phyloP scores from a whole-genome alignment of 495 filamentous ascomycete genomes.

The Chaetomium cochliodes region DNA sequence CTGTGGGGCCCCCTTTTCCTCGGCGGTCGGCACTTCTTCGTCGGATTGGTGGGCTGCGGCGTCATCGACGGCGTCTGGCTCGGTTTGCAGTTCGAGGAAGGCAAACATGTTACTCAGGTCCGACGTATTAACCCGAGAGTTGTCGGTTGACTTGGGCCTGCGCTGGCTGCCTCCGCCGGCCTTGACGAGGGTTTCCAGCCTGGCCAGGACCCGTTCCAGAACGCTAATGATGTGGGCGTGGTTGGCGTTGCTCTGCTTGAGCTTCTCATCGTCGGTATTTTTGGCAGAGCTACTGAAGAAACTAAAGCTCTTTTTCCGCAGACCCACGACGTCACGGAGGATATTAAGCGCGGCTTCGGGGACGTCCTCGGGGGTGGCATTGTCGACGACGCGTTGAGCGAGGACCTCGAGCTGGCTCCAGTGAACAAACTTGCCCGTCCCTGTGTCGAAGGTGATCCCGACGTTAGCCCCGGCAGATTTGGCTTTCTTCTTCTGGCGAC shows the following conservation, averaged over 20 bases:
- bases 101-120: conserved; percentile 36
- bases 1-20: conserved; percentile 7
- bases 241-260: conserved; percentile 27
- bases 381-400: conserved; percentile 25
- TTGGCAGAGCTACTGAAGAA: conserved; percentile 27
- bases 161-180: not conserved
- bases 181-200: conserved; percentile 24
- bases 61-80: conserved; percentile 9
- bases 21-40: not conserved
- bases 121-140: conserved; percentile 3
- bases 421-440: conserved; percentile 22
- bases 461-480: conserved; percentile 5
- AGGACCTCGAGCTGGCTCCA: conserved; percentile 30
- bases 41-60: conserved; percentile 16
- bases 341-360: conserved; percentile 30
- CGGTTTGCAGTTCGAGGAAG: conserved; percentile 27
- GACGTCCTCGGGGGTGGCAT: conserved; percentile 28
- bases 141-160: conserved; percentile 1
- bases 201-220: conserved; percentile 30
- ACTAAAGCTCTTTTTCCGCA: conserved; percentile 31
- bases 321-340: conserved; percentile 32
- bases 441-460: not conserved
- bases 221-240: conserved; percentile 33
- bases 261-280: conserved; percentile 19
- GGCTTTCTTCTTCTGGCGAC: conserved; percentile 20